A percentile compares a stretch with the other conserved stretches of the same genome.
Evolutionary conservation across 2,329 filamentous ascomycete genomes (phyloP).

Genomic region (Diplodia sapinea): DNA sequence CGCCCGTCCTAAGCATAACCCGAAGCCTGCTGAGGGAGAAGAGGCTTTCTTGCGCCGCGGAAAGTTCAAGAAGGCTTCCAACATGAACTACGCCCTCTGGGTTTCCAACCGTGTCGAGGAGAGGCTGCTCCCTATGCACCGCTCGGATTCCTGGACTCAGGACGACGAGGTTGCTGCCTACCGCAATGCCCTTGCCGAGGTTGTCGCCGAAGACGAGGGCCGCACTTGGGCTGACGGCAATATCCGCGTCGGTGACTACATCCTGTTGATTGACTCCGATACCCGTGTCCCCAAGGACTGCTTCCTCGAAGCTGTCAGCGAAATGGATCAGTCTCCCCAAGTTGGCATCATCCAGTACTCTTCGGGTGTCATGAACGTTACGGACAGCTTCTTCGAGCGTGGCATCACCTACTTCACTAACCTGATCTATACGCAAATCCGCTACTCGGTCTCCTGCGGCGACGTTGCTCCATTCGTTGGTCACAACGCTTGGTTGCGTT

Average conservation of each 20-base stretch:
- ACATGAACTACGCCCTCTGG: conserved; percentile 74
- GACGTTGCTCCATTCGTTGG: conserved; percentile 81
- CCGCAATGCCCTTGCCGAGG: conserved; percentile 55
- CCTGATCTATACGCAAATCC: conserved; percentile 77
- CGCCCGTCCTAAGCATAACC: conserved; percentile 58
- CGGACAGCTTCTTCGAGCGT: conserved; percentile 66
- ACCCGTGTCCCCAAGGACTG: conserved; percentile 72
- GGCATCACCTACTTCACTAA: conserved; percentile 58
- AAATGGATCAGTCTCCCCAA: conserved; percentile 73
- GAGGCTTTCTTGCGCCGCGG: conserved; percentile 61
- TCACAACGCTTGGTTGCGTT: conserved; percentile 78
- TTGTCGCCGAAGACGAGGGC: conserved; percentile 59
- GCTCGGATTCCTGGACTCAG: conserved; percentile 65
- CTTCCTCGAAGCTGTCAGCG: conserved; percentile 70
- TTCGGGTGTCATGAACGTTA: conserved; percentile 66
- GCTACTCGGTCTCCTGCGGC: conserved; percentile 76
- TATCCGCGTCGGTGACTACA: conserved; percentile 67
- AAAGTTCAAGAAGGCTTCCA: conserved; percentile 69
- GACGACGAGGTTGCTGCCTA: conserved; percentile 55
- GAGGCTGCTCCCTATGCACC: conserved; percentile 63
- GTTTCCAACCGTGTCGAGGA: conserved; percentile 72
- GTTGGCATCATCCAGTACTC: conserved; percentile 74
- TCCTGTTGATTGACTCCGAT: conserved; percentile 72
- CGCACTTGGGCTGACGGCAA: conserved; percentile 66
- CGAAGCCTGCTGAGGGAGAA: conserved; percentile 56